Evolutionary conservation across 1,139 yeast species (phyloP), one percentile per base, ranked within the genome.

Genomic region (Casaregolazyma suthepensis): DNA sequence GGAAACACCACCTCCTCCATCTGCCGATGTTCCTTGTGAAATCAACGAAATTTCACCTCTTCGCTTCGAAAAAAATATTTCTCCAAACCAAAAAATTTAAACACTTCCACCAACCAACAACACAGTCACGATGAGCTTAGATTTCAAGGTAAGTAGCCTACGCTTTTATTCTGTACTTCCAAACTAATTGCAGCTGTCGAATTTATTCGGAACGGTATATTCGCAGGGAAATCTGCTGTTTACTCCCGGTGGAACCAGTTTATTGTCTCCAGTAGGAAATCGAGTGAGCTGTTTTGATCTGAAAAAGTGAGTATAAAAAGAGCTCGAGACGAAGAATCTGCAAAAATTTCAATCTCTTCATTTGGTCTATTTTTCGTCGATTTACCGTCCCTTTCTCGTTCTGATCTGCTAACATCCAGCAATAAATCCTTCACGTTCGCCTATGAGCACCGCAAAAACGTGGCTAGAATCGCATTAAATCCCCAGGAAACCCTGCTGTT

Each of bases 241-340:
- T 72, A 83, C 95, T 1, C 82, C 85, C 1, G 97, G 90, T 67
- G 99, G 99, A 1, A 82, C 86, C 15, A 79, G 81, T 56, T 75
- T 93, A 37, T 74, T 93, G 51, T 85, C 95, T 57, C 99, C 99
- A 0, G 98, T 93, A 3, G 99, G 99, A 9, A 94, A 93, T 69
- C 73, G 99, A 64, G 94, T 94, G 45, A 78, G 91, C 26, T 87
- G 88, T 57, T 93, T 91, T 70, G 97, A 93, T 70, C 75, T 93
- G 58, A 77, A 87, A 55, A 85, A 87, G 67, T 63, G 54, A 35
- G 63, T 52, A 2, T 22, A 6, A 3, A 1, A 15, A 12, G 5
- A 17, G 19, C 10, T n/a, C n/a, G n/a, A n/a, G 17, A 15, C 35
- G 7, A 13, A 2, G 18, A 18, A 23, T 29, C 15, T 35, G 15